Percentiles rank a stretch among this genome's conserved stretches.
phyloP scores from a whole-genome alignment of 1,284 basidiomycete genomes.

The Ceratobasidium sp. region DNA sequence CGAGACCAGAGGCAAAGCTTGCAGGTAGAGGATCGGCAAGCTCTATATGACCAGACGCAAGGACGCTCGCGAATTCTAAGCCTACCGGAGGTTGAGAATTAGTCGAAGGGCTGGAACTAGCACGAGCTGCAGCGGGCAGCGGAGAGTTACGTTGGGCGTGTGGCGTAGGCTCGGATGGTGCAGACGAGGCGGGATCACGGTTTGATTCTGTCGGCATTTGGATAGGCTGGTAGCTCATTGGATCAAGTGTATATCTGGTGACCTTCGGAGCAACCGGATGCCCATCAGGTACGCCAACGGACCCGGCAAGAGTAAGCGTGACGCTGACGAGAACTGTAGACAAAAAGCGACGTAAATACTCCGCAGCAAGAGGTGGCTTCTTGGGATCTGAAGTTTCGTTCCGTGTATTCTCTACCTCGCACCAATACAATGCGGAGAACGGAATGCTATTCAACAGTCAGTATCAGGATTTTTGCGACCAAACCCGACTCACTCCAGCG shows the following conservation, averaged over 20 bases:
- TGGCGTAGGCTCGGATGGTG: slow-evolving; percentile 6
- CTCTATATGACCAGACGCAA: slow-evolving; percentile 28
- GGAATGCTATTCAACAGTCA: slow-evolving; percentile 17
- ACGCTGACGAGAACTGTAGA: slow-evolving; percentile 4
- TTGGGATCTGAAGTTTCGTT: background rate
- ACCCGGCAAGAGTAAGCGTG: slow-evolving; percentile 38
- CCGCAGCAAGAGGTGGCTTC: background rate
- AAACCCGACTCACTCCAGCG: slow-evolving; percentile 22
- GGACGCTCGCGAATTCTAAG: background rate
- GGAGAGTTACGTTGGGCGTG: background rate
- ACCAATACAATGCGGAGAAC: slow-evolving; percentile 42
- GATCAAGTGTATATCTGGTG: slow-evolving; percentile 23
- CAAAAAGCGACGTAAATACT: slow-evolving; percentile 15
- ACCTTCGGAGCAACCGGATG: slow-evolving; percentile 35
- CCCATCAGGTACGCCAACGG: slow-evolving; percentile 44
- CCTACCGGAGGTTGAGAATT: slow-evolving; percentile 6
- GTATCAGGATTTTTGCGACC: background rate
- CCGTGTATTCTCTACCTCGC: slow-evolving; percentile 29
- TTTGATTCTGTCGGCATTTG: background rate
- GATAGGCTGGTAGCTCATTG: background rate
- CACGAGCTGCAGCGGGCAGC: background rate
- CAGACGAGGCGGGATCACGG: slow-evolving; percentile 2
- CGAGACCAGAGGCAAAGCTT: background rate
- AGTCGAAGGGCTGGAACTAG: slow-evolving; percentile 1
- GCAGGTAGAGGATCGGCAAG: slow-evolving; percentile 29